phyloP scores from a whole-genome alignment of 768 basidiomycete species.

The Panaeolus papilionaceus region DNA sequence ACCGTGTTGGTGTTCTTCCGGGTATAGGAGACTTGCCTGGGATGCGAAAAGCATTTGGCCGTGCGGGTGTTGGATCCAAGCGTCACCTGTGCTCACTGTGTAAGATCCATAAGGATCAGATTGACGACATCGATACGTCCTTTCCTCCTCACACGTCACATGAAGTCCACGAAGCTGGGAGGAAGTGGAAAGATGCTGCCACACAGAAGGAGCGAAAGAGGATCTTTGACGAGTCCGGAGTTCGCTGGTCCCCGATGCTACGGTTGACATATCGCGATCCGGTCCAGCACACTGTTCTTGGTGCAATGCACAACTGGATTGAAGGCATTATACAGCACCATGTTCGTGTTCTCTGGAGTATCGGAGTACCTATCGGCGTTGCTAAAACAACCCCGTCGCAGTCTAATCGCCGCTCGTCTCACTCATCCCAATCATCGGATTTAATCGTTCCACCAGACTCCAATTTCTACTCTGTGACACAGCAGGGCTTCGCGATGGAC shows the following conservation, averaged over 20 bases:
- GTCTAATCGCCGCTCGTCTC: not conserved
- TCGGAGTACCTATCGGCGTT: constrained; percentile 15
- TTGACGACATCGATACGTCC: constrained; percentile 17
- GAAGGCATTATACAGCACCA: constrained; percentile 32
- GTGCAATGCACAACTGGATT: constrained; percentile 34
- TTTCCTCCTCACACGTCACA: constrained; percentile 22
- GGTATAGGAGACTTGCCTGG: constrained; percentile 29
- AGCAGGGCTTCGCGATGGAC: not conserved
- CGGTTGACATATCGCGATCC: constrained; percentile 29
- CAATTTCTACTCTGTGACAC: not conserved
- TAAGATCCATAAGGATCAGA: constrained; percentile 11
- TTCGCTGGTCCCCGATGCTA: constrained; percentile 30
- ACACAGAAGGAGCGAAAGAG: constrained; percentile 25
- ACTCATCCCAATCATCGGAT: not conserved
- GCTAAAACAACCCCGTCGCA: not conserved
- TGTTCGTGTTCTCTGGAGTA: constrained; percentile 20
- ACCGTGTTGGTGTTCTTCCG: constrained; percentile 25
- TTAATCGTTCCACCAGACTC: not conserved
- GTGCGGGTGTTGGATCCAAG: constrained; percentile 23
- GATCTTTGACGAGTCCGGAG: constrained; percentile 25
- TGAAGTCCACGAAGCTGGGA: constrained; percentile 21
- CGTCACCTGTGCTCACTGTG: constrained; percentile 31
- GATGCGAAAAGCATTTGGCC: constrained; percentile 29
- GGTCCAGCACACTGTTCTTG: constrained; percentile 30
- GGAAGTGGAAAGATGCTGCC: constrained; percentile 22